Evolutionary conservation across 768 basidiomycete genomes (phyloP).

Genomic region (Psilocybe subaeruginosa): DNA sequence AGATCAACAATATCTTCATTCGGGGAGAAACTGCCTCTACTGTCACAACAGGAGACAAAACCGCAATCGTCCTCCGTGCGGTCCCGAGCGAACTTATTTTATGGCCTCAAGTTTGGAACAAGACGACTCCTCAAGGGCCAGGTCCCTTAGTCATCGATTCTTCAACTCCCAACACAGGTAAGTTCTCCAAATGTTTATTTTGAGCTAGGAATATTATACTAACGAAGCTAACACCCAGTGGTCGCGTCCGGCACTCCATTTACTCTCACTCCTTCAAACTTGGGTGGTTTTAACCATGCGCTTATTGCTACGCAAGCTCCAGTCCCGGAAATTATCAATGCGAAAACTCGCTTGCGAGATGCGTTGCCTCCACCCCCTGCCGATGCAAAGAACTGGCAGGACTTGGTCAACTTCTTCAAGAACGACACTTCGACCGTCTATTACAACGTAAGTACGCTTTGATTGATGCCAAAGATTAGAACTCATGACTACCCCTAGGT

Average conservation of each 20-base stretch:
- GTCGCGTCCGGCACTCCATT: neutral
- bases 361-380: neutral
- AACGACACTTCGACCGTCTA: neutral
- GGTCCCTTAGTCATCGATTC: neutral
- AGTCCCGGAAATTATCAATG: neutral
- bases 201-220: neutral
- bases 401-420: neutral
- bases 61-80: neutral
- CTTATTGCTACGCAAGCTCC: neutral
- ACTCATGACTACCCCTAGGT: neutral
- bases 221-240: neutral
- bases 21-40: neutral
- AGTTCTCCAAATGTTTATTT: neutral
- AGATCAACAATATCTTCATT: neutral
- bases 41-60: neutral
- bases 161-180: neutral
- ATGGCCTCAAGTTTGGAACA: constrained; percentile 1
- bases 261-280: neutral
- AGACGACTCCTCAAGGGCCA: neutral
- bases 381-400: neutral
- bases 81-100: constrained; percentile 1
- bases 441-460: neutral
- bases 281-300: neutral
- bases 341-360: neutral
- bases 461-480: no score